Base-by-base conservation (phyloP, 2,329 filamentous ascomycete species). In the Hypoxylon sp. region DNA sequence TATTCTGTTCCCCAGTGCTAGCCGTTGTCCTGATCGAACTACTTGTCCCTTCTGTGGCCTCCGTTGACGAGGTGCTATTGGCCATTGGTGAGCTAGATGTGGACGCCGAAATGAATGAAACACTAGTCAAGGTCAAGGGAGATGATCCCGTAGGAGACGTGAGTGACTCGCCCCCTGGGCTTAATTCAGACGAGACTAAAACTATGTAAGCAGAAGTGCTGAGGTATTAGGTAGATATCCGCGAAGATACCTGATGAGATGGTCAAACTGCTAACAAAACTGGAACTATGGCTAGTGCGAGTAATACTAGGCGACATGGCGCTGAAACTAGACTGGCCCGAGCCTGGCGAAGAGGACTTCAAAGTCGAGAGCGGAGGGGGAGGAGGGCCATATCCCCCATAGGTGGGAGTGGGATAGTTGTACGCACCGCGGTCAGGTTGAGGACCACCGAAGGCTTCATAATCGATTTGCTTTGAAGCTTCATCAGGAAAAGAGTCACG, bases 371-470 rank as follows among this genome's bases (percentile, higher is more conserved):
- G 37, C 3, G 72, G 70, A 29, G 70, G 71, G 8, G 73, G 72
- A 11, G 73, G 73, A 23, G 65, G 69, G 7, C 74, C 74, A 61
- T 75, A 75, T 63, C 72, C 74, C 47, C 73, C 73, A 58, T 74
- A 74, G 5, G 69, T 73, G 27, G 67, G 66, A 50, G 69, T 71
- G 39, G 72, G 65, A 65, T 74, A 75, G 19, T 70, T 67, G 48
- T 74, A 73, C 23, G 65, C 70, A 21, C 61, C 71, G 8, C 56
- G 70, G n/a, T 72, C 67, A 50, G 65, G 67, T 14, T 64, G 59
- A 47, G 69, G 68, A 4, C 65, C 70, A 57, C 67, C 70, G 14
- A 67, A 71, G 12, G 69, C 64, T 19, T 63, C 63, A 61, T 74
- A 72, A 32, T 74, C 47, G 37, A 68, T 60, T 37, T 51, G 23